Evolutionary conservation across 192 early-diverging fungal species (phyloP).

Genomic region (Funneliformis geosporum): DNA sequence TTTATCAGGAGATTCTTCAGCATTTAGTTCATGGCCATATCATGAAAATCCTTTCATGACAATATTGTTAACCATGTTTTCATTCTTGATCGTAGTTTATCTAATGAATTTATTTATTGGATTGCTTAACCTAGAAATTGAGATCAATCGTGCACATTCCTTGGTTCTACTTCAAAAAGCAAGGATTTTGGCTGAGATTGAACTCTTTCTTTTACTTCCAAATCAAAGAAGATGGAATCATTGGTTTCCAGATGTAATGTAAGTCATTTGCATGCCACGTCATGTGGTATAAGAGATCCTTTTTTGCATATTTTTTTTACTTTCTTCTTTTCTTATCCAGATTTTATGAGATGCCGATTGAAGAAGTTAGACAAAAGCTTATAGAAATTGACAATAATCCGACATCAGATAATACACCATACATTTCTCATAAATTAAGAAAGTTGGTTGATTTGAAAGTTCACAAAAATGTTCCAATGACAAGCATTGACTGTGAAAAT

Average conservation of each 20-base stretch:
- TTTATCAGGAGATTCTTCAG: no score
- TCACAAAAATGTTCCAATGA: no score
- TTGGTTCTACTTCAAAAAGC: background rate
- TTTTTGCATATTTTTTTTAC: no score
- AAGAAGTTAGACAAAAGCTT: background rate
- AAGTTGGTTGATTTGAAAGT: no score
- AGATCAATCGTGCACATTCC: background rate
- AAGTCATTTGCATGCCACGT: no score
- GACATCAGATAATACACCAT: background rate
- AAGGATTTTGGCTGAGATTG: background rate
- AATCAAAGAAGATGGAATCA: no score
- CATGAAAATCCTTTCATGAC: background rate
- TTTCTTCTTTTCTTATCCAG: no score
- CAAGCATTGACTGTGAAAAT: no score
- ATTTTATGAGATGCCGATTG: no score
- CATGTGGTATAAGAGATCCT: no score
- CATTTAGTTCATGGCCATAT: background rate
- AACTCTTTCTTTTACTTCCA: no score
- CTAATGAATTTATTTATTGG: slow-evolving; percentile 6
- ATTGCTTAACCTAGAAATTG: background rate
- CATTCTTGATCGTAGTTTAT: background rate
- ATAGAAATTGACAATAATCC: background rate
- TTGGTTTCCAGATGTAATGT: no score
- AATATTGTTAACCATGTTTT: background rate
- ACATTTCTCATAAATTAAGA: background rate